Evolutionary conservation across 768 basidiomycete genomes (phyloP).

Genomic region (Leccinum arenicola): DNA sequence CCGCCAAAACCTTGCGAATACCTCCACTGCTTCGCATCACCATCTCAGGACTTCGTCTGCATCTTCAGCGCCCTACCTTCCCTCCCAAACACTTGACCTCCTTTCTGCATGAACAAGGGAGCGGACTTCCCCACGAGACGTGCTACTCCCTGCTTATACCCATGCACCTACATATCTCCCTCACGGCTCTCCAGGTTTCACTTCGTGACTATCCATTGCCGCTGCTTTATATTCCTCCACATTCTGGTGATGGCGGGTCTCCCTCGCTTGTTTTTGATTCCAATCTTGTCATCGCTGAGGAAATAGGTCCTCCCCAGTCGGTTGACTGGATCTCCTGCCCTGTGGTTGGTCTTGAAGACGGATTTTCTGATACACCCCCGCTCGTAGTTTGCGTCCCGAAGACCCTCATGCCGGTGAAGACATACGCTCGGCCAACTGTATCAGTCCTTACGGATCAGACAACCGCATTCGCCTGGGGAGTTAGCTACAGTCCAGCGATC

Average conservation of each 20-base stretch:
- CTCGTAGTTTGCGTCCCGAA: constrained; percentile 73
- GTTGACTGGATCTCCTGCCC: constrained; percentile 71
- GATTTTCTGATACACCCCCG: constrained; percentile 46
- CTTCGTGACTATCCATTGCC: constrained; percentile 91
- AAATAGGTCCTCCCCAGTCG: constrained; percentile 66
- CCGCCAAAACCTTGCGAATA: constrained; percentile 31
- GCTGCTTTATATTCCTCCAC: constrained; percentile 66
- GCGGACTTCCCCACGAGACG: constrained; percentile 65
- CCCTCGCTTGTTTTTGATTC: constrained; percentile 64
- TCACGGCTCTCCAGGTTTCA: constrained; percentile 56
- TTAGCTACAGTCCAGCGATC: constrained; percentile 81
- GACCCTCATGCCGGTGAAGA: constrained; percentile 94
- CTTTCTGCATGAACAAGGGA: constrained; percentile 66
- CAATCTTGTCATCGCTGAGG: constrained; percentile 84
- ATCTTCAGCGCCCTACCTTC: constrained; percentile 60
- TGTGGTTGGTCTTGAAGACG: constrained; percentile 56
- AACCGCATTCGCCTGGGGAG: constrained; percentile 84
- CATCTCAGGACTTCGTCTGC: constrained; percentile 57
- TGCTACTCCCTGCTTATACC: constrained; percentile 81
- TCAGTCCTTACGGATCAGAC: constrained; percentile 59
- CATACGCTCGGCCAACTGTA: constrained; percentile 76
- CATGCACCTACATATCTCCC: constrained; percentile 68
- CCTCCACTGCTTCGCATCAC: constrained; percentile 73
- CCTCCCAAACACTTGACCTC: constrained; percentile 49
- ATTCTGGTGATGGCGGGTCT: constrained; percentile 30